phyloP scores from a whole-genome alignment of 176 grass and related monocot species.

The Avena sativa region DNA sequence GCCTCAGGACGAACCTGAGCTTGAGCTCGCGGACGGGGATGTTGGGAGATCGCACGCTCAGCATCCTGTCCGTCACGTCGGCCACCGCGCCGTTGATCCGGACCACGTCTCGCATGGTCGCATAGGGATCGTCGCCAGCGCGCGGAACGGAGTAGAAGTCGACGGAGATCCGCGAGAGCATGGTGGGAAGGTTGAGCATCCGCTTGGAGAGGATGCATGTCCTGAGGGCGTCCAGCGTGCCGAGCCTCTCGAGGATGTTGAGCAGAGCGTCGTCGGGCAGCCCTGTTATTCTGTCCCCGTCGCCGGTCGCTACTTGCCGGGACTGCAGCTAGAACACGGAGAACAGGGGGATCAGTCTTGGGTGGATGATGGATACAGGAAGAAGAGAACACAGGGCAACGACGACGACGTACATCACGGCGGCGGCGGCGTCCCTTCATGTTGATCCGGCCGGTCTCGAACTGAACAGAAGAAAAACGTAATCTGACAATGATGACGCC shows the following conservation, averaged over 20 bases:
- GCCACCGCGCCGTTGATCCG: background rate
- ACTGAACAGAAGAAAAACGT: background rate
- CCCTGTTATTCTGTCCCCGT: background rate
- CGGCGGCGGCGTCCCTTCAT: background rate
- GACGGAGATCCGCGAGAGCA: background rate
- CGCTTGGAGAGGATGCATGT: background rate
- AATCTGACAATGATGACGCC: background rate
- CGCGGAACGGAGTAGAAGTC: background rate
- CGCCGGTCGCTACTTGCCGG: background rate
- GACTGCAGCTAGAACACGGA: background rate
- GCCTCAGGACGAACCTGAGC: background rate
- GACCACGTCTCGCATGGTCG: no score
- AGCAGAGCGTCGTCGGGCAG: slow-evolving; percentile 1
- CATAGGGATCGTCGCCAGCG: background rate
- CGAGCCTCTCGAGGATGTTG: background rate
- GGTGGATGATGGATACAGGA: background rate
- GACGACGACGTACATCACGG: background rate
- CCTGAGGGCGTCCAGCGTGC: background rate
- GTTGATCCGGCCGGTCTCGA: background rate
- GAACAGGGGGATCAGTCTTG: background rate
- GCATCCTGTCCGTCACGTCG: background rate
- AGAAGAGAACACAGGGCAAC: background rate
- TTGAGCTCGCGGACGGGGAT: background rate
- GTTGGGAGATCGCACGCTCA: background rate
- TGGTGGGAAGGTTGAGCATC: background rate